phyloP scores from a whole-genome alignment of 106 monocot genomes.

The Acorus calamus region DNA sequence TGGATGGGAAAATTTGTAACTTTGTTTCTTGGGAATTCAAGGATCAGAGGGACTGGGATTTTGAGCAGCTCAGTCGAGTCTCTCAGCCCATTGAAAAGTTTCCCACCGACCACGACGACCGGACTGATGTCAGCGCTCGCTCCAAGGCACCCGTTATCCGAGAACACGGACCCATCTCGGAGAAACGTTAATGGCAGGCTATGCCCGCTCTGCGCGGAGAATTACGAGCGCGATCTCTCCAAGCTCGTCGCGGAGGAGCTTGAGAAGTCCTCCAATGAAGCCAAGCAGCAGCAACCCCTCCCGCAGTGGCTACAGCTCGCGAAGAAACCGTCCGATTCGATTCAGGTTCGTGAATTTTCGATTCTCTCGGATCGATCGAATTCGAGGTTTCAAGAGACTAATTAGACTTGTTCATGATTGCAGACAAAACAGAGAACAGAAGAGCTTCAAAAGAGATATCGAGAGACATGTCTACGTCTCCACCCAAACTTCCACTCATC shows the following conservation, averaged over 20 bases:
- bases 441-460: slow-evolving; percentile 11
- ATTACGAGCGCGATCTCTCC: slow-evolving; percentile 7
- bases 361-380: neutral
- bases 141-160: neutral
- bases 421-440: slow-evolving; percentile 3
- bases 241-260: no score
- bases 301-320: neutral
- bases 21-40: slow-evolving; percentile 1
- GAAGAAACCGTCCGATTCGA: neutral
- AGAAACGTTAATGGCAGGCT: slow-evolving; percentile 5
- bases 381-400: neutral
- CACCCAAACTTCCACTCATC: slow-evolving; percentile 1
- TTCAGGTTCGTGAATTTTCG: neutral
- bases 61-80: slow-evolving; percentile 36
- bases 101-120: slow-evolving; percentile 6
- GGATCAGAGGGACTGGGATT: slow-evolving; percentile 33
- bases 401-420: neutral
- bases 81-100: slow-evolving; percentile 11
- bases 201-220: slow-evolving; percentile 30
- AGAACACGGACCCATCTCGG: neutral
- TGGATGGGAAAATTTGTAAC: neutral
- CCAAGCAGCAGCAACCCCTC: neutral
- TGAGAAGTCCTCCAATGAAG: no score
- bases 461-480: slow-evolving; percentile 3
- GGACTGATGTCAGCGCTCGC: neutral